Conservation (phyloP, 2,329 filamentous ascomycete species). For the Neoascochyta sp. region DNA sequence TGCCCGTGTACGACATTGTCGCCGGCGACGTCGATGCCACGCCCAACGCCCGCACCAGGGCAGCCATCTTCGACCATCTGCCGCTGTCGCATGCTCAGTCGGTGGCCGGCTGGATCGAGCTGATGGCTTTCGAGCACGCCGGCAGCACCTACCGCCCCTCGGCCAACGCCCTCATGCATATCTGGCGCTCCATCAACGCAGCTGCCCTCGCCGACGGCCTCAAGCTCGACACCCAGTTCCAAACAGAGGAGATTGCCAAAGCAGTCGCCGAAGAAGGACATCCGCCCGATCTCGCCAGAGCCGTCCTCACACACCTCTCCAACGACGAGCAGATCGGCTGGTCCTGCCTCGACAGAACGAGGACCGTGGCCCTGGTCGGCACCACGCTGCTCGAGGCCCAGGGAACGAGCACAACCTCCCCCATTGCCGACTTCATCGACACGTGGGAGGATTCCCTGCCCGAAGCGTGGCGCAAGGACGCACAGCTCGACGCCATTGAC, state of each 20-base stretch:
- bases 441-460: constrained; percentile 38
- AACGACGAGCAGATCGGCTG: constrained; percentile 28
- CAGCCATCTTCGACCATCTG: constrained; percentile 47
- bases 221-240: constrained; percentile 39
- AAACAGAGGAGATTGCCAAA: constrained; percentile 31
- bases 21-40: constrained; percentile 24
- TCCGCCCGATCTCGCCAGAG: constrained; percentile 34
- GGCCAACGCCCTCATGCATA: constrained; percentile 44
- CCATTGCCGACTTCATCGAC: constrained; percentile 36
- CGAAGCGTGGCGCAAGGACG: constrained; percentile 37
- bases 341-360: constrained; percentile 33
- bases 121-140: constrained; percentile 52
- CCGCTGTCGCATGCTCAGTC: constrained; percentile 54
- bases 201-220: constrained; percentile 42
- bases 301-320: constrained; percentile 37
- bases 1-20: constrained; percentile 41
- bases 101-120: constrained; percentile 47
- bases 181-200: constrained; percentile 48
- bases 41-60: constrained; percentile 33
- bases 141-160: constrained; percentile 47
- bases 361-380: constrained; percentile 33
- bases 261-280: constrained; percentile 38
- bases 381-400: constrained; percentile 28
- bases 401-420: constrained; percentile 16
- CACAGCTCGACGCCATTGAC: constrained; percentile 30